Base-by-base conservation (phyloP, 768 basidiomycete genomes). In the Mycena kentingensis region DNA sequence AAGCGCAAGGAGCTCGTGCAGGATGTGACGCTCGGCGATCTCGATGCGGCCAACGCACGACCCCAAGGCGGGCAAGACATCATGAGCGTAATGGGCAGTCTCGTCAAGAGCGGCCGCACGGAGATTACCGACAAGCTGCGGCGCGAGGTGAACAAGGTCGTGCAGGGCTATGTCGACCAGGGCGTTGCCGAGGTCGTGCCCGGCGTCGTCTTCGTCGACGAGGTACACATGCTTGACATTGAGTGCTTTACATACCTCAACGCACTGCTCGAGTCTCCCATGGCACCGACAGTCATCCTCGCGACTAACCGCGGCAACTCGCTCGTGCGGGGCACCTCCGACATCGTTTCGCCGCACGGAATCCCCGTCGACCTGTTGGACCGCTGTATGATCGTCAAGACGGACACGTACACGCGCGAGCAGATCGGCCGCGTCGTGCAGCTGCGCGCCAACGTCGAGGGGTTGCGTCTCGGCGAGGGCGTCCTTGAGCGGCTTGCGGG, bases 161-260 rank as follows among this genome's bases (percentile, higher is more conserved):
- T 98, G 31, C 90, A 97, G 70, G 83, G 90, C 29, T 98, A 98
- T 67, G 96, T 98, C 29, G 96, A 98, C 64, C 95, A 98, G 68
- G 96, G 96, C 27, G 93, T 98, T 3, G 97, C 97, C 11, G 97
- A 99, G 72, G 85, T 98, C 21, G 89, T 99, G 2, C 97, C 97
- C 8, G 97, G 97, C 3, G 96, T 99, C 4, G 87, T 98, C 13
- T 99, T 99, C 70, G 95, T 99, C 55, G 97, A 98, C 67, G 97
- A 99, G 83, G 96, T 97, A 44, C 97, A 99, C 73, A 98, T 98
- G 96, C 85, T 99, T 54, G 97, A 99, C 69, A 95, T 98, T 63
- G 97, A 99, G 69, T 98, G 95, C 70, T 99, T 98, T 76, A 98
- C 97, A 4, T 99, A 96, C 73, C 82, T 99, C 31, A 98, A 98